Evolutionary conservation across 2,329 filamentous ascomycete genomes (phyloP), one percentile per base, ranked within the genome.

Genomic region (Karstenula rhodostoma): DNA sequence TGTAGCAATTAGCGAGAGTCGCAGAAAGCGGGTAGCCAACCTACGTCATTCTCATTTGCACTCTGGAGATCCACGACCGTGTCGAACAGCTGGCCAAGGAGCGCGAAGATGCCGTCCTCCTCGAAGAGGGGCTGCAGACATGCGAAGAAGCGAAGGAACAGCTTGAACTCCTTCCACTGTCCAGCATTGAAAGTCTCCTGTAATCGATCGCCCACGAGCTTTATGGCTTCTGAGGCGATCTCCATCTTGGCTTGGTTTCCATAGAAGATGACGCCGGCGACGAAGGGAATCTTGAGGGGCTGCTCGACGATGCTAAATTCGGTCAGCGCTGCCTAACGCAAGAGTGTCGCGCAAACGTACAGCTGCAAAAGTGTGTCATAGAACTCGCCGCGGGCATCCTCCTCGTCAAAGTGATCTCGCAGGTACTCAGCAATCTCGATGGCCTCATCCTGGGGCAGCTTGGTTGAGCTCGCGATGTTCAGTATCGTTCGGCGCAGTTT

Each of bases 211-310:
- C 85, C 85, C 46, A 89, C 82, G 67, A 86, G 87, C 54, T 81
- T 83, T 67, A 98, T 82, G 22, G 96, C 82, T 65, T 93, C 87
- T 40, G 85, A 84, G 33, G 90, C 87, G 37, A 96, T 84, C 67
- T 95, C 91, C 4, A 90, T 84, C 73, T 92, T 93, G 69, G 91
- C 81, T 27, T 87, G 86, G 80, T 98, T 97, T 66, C 89, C 86
- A 58, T 93, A 86, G 59, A 97, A 85, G 46, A 96, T 86, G 15
- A 94, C 89, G 22, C 91, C 92, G 10, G 94, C 93, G 40, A 96
- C 86, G 75, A 97, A 98, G 0, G 95, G 94, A n/a, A 93, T 96
- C 83, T 98, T 98, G 78, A 99, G 90, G 1, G 95, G 95, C 80
- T 99, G 95, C 80, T 99, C 95, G 37, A 92, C 77, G 46, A 91